A percentile compares a stretch with the other conserved stretches of the same genome.
Conservation (phyloP, 2,329 filamentous ascomycete genomes). For the Hymenoscyphus infarciens region DNA sequence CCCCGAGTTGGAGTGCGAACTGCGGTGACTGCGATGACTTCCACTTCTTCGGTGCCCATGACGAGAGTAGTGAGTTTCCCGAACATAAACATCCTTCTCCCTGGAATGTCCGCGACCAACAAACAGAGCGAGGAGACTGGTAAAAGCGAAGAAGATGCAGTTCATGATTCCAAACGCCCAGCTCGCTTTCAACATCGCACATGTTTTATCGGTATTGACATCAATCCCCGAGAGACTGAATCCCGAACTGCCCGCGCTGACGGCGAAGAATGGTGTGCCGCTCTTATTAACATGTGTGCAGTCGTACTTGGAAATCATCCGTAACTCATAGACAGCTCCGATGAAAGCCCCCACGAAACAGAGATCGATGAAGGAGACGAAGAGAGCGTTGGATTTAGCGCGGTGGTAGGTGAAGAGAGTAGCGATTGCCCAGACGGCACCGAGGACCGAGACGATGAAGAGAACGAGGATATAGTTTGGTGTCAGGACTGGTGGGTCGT, state of each 20-base stretch:
- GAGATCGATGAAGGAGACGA: conserved; percentile 58
- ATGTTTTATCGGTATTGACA: conserved; percentile 66
- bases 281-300: conserved; percentile 57
- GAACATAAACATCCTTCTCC: conserved; percentile 28
- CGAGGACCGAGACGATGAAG: conserved; percentile 65
- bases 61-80: conserved; percentile 30
- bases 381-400: conserved; percentile 55
- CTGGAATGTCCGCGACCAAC: conserved; percentile 17
- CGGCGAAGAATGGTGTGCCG: conserved; percentile 47
- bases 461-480: conserved; percentile 61
- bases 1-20: conserved; percentile 27
- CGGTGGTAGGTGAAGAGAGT: conserved; percentile 67
- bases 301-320: conserved; percentile 58
- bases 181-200: conserved; percentile 85
- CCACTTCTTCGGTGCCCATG: conserved; percentile 32
- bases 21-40: conserved; percentile 32
- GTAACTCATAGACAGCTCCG: conserved; percentile 56
- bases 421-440: conserved; percentile 59
- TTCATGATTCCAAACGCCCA: conserved; percentile 93
- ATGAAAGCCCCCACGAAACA: conserved; percentile 62
- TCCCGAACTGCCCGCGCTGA: conserved; percentile 57
- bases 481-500: conserved; percentile 49
- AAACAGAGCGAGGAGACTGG: conserved; percentile 63
- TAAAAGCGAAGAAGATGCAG: conserved; percentile 73
- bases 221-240: conserved; percentile 50